Evolutionary conservation across 148 eudicot species (phyloP).

Genomic region (Rhododendron griersonianum): DNA sequence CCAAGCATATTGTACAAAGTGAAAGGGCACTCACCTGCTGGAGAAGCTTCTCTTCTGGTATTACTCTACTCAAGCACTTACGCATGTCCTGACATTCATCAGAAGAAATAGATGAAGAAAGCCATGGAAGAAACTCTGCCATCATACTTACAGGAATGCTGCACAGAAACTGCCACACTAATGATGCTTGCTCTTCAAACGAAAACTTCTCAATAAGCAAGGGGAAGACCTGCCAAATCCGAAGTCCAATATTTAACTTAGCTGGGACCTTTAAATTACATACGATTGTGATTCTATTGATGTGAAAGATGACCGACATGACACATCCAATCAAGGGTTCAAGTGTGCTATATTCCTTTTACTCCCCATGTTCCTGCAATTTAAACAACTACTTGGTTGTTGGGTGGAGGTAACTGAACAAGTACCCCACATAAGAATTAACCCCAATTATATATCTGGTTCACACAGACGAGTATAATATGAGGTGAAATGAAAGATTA

Average conservation of each 20-base stretch:
- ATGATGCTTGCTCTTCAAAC: constrained; percentile 91
- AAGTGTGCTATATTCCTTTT: neutral
- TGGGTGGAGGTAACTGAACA: neutral
- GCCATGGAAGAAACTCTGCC: constrained; percentile 98
- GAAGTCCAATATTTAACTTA: neutral
- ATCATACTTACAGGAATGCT: constrained; percentile 98
- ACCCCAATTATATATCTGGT: neutral
- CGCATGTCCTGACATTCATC: constrained; percentile 91
- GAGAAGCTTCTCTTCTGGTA: constrained; percentile 88
- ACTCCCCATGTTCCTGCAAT: neutral
- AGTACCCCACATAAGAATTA: neutral
- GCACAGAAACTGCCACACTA: constrained; percentile 94
- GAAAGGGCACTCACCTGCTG: constrained; percentile 61
- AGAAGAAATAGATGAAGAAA: constrained; percentile 73
- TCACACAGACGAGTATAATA: neutral
- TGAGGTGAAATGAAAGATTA: constrained; percentile 12
- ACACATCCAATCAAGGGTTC: neutral
- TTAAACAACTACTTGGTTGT: neutral
- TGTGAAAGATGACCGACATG: neutral
- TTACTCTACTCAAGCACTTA: constrained; percentile 68
- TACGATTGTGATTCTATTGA: neutral
- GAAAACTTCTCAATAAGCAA: constrained; percentile 92
- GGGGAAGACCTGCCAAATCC: constrained; percentile 72
- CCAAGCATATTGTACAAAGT: neutral
- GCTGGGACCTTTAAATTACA: neutral